Conservation (phyloP, 2,329 filamentous ascomycete species). For the Rhynchosporium secalis region DNA sequence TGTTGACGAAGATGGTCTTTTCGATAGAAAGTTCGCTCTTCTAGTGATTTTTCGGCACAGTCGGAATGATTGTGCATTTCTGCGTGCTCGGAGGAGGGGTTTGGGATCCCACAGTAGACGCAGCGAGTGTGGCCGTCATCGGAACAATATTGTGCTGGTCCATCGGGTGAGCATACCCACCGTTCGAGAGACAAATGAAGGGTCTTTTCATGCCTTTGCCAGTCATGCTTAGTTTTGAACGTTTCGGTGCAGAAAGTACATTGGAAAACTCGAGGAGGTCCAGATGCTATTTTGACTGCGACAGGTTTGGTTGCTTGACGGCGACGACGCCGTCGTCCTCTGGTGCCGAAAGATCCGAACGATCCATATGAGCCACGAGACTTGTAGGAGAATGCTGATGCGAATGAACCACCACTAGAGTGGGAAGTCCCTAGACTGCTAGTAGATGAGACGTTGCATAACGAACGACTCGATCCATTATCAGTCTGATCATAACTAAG, state of each 20-base stretch:
- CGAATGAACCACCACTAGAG: slow-evolving; percentile 58
- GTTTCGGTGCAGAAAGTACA: slow-evolving; percentile 70
- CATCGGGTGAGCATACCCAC: slow-evolving; percentile 64
- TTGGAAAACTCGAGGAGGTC: slow-evolving; percentile 50
- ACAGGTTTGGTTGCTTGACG: slow-evolving; percentile 42
- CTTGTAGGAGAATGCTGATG: slow-evolving; percentile 58
- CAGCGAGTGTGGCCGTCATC: slow-evolving; percentile 59
- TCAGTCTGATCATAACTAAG: slow-evolving; percentile 57
- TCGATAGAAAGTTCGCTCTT: slow-evolving; percentile 65
- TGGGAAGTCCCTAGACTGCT: slow-evolving; percentile 63
- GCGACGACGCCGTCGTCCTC: slow-evolving; percentile 37
- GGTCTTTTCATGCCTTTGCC: slow-evolving; percentile 70
- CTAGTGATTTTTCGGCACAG: slow-evolving; percentile 64
- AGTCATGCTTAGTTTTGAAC: slow-evolving; percentile 68
- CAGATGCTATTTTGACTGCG: slow-evolving; percentile 47
- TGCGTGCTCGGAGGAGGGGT: slow-evolving; percentile 56
- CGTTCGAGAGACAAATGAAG: slow-evolving; percentile 63
- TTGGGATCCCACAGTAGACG: slow-evolving; percentile 58
- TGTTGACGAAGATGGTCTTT: slow-evolving; percentile 70
- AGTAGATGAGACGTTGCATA: slow-evolving; percentile 59
- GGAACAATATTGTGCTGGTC: slow-evolving; percentile 55
- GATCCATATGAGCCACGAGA: slow-evolving; percentile 55
- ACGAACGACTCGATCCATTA: slow-evolving; percentile 58
- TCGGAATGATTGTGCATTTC: slow-evolving; percentile 60
- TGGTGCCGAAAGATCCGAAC: slow-evolving; percentile 36